A percentile compares a stretch with the other conserved stretches of the same genome.
Conservation (phyloP, 371 early-diverging fungal genomes). For the Syncephalastrum sp. region DNA sequence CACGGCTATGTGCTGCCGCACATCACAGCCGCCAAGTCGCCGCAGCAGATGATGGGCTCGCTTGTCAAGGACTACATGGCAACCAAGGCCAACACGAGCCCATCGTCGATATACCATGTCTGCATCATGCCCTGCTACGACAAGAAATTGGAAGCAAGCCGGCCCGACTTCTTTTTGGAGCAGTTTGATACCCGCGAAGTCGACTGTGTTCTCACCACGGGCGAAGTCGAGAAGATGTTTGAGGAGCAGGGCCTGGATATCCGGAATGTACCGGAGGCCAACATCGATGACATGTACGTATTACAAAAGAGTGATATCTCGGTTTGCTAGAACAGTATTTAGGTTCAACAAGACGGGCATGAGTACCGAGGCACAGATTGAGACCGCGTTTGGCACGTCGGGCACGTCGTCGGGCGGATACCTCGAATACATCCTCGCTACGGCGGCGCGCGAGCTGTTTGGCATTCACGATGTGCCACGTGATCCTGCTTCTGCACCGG, state of each 20-base stretch:
- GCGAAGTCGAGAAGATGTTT: slow-evolving; percentile 81
- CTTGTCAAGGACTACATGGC: slow-evolving; percentile 84
- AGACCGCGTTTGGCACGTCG: slow-evolving; percentile 57
- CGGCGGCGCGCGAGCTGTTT: slow-evolving; percentile 79
- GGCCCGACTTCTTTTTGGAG: slow-evolving; percentile 86
- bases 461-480: slow-evolving; percentile 52
- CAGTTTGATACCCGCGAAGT: slow-evolving; percentile 83
- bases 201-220: slow-evolving; percentile 93
- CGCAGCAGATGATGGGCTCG: slow-evolving; percentile 95
- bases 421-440: slow-evolving; percentile 80
- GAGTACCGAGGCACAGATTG: slow-evolving; percentile 37
- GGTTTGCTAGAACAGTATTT: background rate
- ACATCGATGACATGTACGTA: slow-evolving; percentile 51
- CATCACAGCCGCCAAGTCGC: slow-evolving; percentile 86
- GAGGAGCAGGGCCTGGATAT: slow-evolving; percentile 56
- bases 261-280: slow-evolving; percentile 47
- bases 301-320: background rate
- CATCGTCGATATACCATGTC: slow-evolving; percentile 85
- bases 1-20: slow-evolving; percentile 83
- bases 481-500: slow-evolving; percentile 17
- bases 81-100: slow-evolving; percentile 58
- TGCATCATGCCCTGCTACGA: slow-evolving; percentile 98
- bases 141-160: slow-evolving; percentile 96
- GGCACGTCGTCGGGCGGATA: slow-evolving; percentile 92
- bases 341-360: slow-evolving; percentile 47